These are phyloP conservation scores for Warburgia ugandensis DNA, from an alignment of 164 flowering plant species.

Conservation along the genomic window DNA sequence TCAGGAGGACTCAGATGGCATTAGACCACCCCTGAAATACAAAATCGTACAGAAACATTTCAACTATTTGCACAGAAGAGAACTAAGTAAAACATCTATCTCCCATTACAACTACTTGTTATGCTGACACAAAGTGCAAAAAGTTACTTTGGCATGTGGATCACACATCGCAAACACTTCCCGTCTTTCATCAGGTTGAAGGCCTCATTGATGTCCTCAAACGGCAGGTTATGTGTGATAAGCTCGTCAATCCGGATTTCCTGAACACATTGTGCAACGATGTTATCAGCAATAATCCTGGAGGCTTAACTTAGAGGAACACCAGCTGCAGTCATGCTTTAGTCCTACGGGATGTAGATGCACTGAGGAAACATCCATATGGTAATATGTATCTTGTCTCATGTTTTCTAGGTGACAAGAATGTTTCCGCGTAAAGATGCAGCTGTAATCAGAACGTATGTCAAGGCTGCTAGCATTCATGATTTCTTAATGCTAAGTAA, in stretches of 20 bases:
- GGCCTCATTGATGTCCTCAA: slow-evolving; percentile 76
- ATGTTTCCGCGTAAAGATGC: too few species aligned
- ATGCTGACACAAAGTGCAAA: background rate
- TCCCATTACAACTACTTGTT: background rate
- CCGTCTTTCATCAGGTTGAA: slow-evolving; percentile 83
- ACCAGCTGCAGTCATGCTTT: background rate
- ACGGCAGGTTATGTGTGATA: slow-evolving; percentile 63
- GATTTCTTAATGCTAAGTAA: too few species aligned
- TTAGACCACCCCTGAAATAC: too few species aligned
- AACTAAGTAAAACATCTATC: background rate
- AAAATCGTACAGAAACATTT: too few species aligned
- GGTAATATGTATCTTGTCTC: too few species aligned
- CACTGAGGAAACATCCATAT: too few species aligned
- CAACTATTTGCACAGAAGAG: background rate
- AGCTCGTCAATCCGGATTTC: slow-evolving; percentile 69
- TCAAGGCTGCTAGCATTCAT: too few species aligned
- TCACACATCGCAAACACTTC: slow-evolving; percentile 85
- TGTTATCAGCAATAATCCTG: background rate
- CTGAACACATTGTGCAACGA: slow-evolving; percentile 26
- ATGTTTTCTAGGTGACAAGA: too few species aligned
- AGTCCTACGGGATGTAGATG: background rate
- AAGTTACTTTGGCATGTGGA: slow-evolving; percentile 65
- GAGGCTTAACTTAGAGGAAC: background rate
- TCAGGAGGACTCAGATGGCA: too few species aligned
- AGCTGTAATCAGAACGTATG: too few species aligned